Evolutionary conservation across 495 filamentous ascomycete species (phyloP).

Genomic region (Sabuloglossum arenarium): DNA sequence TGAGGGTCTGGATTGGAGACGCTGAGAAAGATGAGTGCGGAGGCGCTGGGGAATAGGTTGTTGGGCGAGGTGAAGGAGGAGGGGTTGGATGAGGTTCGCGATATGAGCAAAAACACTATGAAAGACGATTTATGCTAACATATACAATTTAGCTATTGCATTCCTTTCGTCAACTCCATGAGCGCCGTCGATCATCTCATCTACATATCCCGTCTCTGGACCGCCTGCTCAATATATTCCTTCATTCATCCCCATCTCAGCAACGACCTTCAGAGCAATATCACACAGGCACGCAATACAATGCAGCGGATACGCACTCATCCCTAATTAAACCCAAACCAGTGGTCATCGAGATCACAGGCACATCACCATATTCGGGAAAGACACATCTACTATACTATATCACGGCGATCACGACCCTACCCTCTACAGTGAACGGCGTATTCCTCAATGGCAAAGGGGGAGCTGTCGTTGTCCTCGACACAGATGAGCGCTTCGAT

Average conservation of each 20-base stretch:
- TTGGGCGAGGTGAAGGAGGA: conserved; percentile 43
- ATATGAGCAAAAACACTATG: neutral
- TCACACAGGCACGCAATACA: neutral
- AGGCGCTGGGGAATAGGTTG: conserved; percentile 36
- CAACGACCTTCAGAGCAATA: neutral
- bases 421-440: conserved; percentile 22
- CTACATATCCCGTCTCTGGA: conserved; percentile 29
- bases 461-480: conserved; percentile 45
- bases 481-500: conserved; percentile 47
- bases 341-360: conserved; percentile 36
- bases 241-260: neutral
- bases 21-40: conserved; percentile 18
- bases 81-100: conserved; percentile 42
- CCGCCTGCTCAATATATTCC: conserved; percentile 22
- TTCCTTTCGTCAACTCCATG: conserved; percentile 24
- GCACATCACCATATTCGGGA: conserved; percentile 30
- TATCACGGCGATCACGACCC: conserved; percentile 32
- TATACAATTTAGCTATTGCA: conserved; percentile 18
- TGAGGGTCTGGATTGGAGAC: neutral
- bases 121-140: neutral
- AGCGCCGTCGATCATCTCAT: neutral
- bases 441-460: conserved; percentile 23
- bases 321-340: conserved; percentile 9
- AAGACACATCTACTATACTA: conserved; percentile 53
- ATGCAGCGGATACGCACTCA: neutral